Conservation (phyloP, 2,329 filamentous ascomycete species). For the Aspergillus felis region DNA sequence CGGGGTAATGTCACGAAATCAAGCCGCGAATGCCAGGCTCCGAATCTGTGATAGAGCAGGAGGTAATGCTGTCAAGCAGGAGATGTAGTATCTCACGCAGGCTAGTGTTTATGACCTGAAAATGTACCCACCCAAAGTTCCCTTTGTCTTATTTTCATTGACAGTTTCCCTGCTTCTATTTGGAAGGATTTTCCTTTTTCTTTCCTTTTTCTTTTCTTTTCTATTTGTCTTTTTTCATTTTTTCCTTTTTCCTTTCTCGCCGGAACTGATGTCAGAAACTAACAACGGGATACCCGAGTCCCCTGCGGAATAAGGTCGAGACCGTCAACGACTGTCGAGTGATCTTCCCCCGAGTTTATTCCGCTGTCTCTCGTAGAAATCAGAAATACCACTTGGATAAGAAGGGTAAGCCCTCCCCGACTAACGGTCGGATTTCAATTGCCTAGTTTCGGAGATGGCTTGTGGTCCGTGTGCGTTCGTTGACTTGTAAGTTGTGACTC, state of each 20-base stretch:
- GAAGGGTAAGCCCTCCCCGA: slow-evolving; percentile 4
- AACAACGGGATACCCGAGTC: slow-evolving; percentile 1
- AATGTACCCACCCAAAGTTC: neutral
- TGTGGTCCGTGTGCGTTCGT: slow-evolving; percentile 6
- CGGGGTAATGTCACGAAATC: neutral
- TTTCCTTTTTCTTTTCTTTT: neutral
- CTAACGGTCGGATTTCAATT: slow-evolving; percentile 10
- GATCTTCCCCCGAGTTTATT: slow-evolving; percentile 12
- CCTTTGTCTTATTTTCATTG: neutral
- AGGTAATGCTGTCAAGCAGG: neutral
- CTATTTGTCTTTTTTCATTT: neutral
- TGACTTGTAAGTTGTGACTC: neutral
- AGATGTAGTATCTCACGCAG: neutral
- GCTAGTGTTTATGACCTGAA: neutral
- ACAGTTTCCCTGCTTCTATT: slow-evolving; percentile 1
- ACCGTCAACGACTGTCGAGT: neutral
- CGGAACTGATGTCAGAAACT: neutral
- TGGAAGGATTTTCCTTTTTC: neutral
- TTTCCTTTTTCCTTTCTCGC: neutral
- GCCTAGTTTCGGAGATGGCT: slow-evolving; percentile 8
- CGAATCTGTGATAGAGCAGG: neutral
- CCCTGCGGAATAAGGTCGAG: neutral
- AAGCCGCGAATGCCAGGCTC: neutral
- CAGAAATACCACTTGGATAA: neutral
- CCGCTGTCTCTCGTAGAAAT: neutral